These are phyloP conservation scores for Tulasnella sp. DNA, from an alignment of 768 basidiomycete genomes.

Conservation along the genomic window DNA sequence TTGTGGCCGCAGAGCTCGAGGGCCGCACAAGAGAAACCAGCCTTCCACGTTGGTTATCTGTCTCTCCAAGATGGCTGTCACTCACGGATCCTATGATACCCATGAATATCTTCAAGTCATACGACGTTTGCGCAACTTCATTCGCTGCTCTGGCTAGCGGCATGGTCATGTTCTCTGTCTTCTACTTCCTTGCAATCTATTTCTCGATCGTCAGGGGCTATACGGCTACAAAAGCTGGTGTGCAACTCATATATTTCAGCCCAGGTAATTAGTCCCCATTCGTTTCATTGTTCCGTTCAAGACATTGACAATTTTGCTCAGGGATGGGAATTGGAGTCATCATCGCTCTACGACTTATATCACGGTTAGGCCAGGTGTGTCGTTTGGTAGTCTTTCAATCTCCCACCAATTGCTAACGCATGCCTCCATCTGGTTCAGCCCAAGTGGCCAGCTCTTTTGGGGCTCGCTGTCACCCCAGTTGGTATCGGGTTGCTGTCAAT, in stretches of 20 bases:
- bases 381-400: neutral
- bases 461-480: conserved; percentile 29
- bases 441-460: conserved; percentile 31
- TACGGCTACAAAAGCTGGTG: conserved; percentile 31
- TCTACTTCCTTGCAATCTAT: conserved; percentile 44
- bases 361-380: conserved; percentile 28
- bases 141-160: conserved; percentile 32
- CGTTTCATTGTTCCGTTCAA: no score
- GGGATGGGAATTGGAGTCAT: conserved; percentile 29
- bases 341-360: conserved; percentile 28
- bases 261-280: conserved; percentile 33
- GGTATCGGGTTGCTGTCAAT: conserved; percentile 33
- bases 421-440: conserved; percentile 25
- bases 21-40: neutral
- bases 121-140: conserved; percentile 31
- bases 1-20: neutral
- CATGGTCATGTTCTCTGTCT: conserved; percentile 36
- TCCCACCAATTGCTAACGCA: neutral
- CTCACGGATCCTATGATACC: conserved; percentile 35
- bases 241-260: conserved; percentile 40
- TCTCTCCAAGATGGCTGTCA: conserved; percentile 9
- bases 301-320: neutral
- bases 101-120: conserved; percentile 32
- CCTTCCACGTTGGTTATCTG: neutral
- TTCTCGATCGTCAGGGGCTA: conserved; percentile 33